Conservation (phyloP, 2,329 filamentous ascomycete species). For the Apiospora phragmitis region DNA sequence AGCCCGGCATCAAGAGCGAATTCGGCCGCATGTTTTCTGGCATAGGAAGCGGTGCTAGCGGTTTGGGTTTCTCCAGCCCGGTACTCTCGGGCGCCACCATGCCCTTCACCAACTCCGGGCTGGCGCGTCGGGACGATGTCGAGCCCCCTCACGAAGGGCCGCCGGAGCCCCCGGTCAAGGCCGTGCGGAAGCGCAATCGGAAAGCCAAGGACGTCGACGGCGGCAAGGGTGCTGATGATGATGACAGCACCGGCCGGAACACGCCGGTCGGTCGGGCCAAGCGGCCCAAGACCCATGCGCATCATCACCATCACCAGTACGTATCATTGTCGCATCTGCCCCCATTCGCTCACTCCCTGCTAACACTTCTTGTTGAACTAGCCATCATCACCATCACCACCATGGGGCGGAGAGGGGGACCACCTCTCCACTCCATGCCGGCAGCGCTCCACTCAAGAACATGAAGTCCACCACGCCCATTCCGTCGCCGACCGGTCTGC, state of each 20-base stretch:
- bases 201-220: slow-evolving; percentile 77
- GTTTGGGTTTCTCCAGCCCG: slow-evolving; percentile 53
- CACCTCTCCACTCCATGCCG: slow-evolving; percentile 42
- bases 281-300: slow-evolving; percentile 64
- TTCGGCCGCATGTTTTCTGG: slow-evolving; percentile 94
- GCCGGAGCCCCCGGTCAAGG: slow-evolving; percentile 41
- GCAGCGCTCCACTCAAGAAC: slow-evolving; percentile 48
- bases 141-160: slow-evolving; percentile 47
- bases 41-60: slow-evolving; percentile 65
- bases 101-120: slow-evolving; percentile 46
- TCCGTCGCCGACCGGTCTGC: slow-evolving; percentile 43
- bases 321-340: slow-evolving; percentile 31
- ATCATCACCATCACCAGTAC: slow-evolving; percentile 69
- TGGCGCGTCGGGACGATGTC: slow-evolving; percentile 54
- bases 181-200: slow-evolving; percentile 57
- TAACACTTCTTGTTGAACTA: slow-evolving; percentile 11
- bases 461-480: slow-evolving; percentile 47
- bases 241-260: slow-evolving; percentile 62
- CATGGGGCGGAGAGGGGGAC: slow-evolving; percentile 49
- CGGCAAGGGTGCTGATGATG: slow-evolving; percentile 56
- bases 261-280: slow-evolving; percentile 63
- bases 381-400: slow-evolving; percentile 54
- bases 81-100: slow-evolving; percentile 43
- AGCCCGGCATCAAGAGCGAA: slow-evolving; percentile 91
- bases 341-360: background rate